These are phyloP conservation scores for Coelastrella sp. DNA, from an alignment of 139 green algal genomes.

Conservation along the genomic window DNA sequence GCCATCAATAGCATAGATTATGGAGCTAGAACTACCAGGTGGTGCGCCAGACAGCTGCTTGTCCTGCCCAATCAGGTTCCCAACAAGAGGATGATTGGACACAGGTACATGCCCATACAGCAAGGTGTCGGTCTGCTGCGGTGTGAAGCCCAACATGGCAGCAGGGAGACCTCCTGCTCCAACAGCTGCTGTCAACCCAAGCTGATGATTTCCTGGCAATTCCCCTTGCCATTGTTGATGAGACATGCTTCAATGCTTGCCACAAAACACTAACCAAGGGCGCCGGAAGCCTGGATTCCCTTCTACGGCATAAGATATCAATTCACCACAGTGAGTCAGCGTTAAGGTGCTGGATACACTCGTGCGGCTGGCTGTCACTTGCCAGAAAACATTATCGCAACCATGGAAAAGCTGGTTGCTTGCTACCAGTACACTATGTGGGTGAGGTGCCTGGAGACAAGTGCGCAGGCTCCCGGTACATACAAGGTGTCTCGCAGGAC, in stretches of 20 bases:
- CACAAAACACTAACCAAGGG: no score
- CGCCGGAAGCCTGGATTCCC: no score
- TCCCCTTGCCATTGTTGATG: neutral
- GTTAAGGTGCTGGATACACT: no score
- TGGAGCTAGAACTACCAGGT: conserved; percentile 16
- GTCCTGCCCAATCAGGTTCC: neutral
- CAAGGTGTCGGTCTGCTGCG: neutral
- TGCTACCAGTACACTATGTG: no score
- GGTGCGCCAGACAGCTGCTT: neutral
- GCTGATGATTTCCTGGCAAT: neutral
- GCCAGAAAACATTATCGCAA: no score
- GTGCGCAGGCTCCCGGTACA: no score
- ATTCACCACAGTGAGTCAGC: no score
- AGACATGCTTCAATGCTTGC: neutral
- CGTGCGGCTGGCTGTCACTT: no score
- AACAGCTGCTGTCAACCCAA: neutral
- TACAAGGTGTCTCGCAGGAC: no score
- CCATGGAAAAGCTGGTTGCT: no score
- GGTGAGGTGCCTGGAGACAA: no score
- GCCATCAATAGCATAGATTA: conserved; percentile 34
- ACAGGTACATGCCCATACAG: conserved; percentile 13
- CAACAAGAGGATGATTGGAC: conserved; percentile 1
- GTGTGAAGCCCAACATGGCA: neutral
- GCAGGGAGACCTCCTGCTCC: conserved; percentile 1
- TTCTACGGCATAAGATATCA: no score